Evolutionary conservation across 768 basidiomycete species (phyloP), one percentile per base, ranked within the genome.

Genomic region (Serendipita sp.): DNA sequence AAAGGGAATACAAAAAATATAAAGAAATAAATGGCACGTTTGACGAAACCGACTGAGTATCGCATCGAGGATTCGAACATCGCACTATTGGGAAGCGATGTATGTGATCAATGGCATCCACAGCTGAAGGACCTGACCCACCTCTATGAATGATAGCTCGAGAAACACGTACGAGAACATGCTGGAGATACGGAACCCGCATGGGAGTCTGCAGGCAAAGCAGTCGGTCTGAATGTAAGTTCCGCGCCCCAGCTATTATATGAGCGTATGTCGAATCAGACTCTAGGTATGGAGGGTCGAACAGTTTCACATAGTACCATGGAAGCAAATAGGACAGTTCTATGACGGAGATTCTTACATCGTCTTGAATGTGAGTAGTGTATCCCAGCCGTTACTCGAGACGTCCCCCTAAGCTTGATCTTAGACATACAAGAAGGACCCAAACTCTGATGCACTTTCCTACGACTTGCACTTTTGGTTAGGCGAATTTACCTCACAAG

Each of bases 391-490:
- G 51, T n/a, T 45, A 5, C 18, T 41, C 34, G 15, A 46, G 11
- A 4, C 32, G 38, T 54, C 23, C 32, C 45, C 23, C 64, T 28
- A 8, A 52, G 23, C 64, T 47, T 36, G 60, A 34, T 45, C 48
- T 5, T 64, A 86, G 84, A 85, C 83, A 2, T 85, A 82, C 73
- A 83, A 83, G 72, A 75, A 76, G 63, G 74, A 74, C 3, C 78
- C 79, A 3, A 77, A 83, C 32, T 71, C 77, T 5, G 73, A 78
- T 16, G 70, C 75, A 3, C 71, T 83, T 15, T 80, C 77, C 0
- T 83, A 81, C 68, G 77, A 85, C 70, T 74, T 86, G 34, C 83
- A 85, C 71, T 85, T 85, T 70, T 85, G 83, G 83, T 73, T 85
- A 2, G 83, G 85, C 11, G 73, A 77, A 64, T 74, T 81, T 62